phyloP scores from a whole-genome alignment of 2,329 filamentous ascomycete genomes.

The Juglanconis sp. region DNA sequence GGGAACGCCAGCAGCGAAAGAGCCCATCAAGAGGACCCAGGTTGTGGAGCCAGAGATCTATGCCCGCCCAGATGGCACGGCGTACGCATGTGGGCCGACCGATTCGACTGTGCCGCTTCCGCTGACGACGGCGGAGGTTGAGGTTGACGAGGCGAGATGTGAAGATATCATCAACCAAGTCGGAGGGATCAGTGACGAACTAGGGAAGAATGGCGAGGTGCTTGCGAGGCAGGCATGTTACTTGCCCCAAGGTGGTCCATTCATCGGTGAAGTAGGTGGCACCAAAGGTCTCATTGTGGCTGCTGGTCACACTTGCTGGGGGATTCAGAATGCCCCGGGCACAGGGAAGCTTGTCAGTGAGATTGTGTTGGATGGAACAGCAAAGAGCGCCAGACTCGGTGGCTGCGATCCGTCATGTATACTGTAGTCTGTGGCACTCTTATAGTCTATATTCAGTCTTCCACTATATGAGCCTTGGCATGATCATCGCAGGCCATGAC shows the following conservation, averaged over 20 bases:
- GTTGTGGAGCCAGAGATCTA: conserved; percentile 73
- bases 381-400: conserved; percentile 51
- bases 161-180: conserved; percentile 68
- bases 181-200: conserved; percentile 46
- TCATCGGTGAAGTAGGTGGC: conserved; percentile 63
- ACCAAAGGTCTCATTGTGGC: conserved; percentile 65
- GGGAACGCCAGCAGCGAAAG: conserved; percentile 1
- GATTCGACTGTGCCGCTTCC: conserved; percentile 64
- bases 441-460: too few species aligned
- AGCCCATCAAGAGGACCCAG: conserved; percentile 27
- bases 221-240: conserved; percentile 71
- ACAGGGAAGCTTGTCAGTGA: conserved; percentile 67
- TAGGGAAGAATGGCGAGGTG: conserved; percentile 55
- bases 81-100: conserved; percentile 71
- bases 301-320: conserved; percentile 77
- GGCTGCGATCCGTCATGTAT: conserved; percentile 53
- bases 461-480: too few species aligned
- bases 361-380: conserved; percentile 58
- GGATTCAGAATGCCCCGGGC: conserved; percentile 74
- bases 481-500: too few species aligned
- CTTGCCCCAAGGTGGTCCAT: conserved; percentile 66
- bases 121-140: conserved; percentile 57
- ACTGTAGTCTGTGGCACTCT: conserved; percentile 12
- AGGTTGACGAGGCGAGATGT: conserved; percentile 62
- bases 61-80: conserved; percentile 68